Conservation (phyloP, 495 filamentous ascomycete species). For the Ascodesmis nigricans region DNA sequence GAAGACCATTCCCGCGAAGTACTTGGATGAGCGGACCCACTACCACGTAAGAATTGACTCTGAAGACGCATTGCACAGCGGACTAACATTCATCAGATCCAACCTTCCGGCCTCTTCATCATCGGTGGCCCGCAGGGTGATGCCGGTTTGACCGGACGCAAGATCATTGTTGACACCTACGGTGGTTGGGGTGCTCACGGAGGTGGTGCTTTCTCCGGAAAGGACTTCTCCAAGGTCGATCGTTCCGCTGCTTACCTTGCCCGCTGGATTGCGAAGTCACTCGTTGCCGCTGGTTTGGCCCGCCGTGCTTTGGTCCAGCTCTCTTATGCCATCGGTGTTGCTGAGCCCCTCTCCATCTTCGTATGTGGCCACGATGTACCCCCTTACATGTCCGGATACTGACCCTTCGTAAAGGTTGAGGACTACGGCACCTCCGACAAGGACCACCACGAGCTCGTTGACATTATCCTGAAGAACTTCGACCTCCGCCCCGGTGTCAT, state of each 20-base stretch:
- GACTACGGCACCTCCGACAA: conserved; percentile 59
- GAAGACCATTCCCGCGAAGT: conserved; percentile 74
- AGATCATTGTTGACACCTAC: conserved; percentile 99
- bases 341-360: conserved; percentile 83
- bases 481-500: conserved; percentile 95
- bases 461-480: conserved; percentile 88
- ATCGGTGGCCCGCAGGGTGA: conserved; percentile 98
- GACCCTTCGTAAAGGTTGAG: conserved; percentile 25
- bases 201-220: conserved; percentile 98
- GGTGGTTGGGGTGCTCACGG: conserved; percentile 99
- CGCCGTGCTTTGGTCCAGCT: conserved; percentile 89
- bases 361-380: conserved; percentile 46
- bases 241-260: conserved; percentile 92
- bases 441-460: conserved; percentile 58
- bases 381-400: not conserved
- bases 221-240: conserved; percentile 99
- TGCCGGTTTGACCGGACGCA: conserved; percentile 92
- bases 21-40: conserved; percentile 73
- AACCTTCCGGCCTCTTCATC: conserved; percentile 96
- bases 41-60: conserved; percentile 48
- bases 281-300: conserved; percentile 68
- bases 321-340: conserved; percentile 96
- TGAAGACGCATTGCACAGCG: not conserved
- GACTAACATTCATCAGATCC: conserved; percentile 39
- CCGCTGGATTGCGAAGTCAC: conserved; percentile 96